Evolutionary conservation across 225 moss, liverwort and hornwort genomes (phyloP), one percentile per base, ranked within the genome.

Genomic region (Neckera pumila): DNA sequence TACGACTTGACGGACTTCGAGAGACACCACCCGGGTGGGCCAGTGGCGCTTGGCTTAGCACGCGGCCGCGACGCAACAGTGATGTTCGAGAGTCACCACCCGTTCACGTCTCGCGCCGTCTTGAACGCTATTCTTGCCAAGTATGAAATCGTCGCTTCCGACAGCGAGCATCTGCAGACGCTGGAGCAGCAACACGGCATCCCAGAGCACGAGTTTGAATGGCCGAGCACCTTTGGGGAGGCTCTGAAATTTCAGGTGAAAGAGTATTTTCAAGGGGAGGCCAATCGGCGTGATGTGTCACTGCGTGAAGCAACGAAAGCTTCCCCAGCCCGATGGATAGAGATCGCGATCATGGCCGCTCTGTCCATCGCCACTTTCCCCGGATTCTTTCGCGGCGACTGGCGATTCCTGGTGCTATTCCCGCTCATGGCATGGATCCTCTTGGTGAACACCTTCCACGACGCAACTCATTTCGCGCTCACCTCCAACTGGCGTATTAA

Each of bases 21-120:
- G 90, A 87, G 56, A 70, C 89, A 80, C 10, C 93, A 93, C 64
- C 93, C 93, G 14, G 90, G 91, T 4, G 91, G 93, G 4, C 80
- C 83, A 20, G 91, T 93, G 63, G 85, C 91, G 57, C 66, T 93
- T 13, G 89, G 93, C 10, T 45, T 93, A 45, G 93, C 91, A 38
- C 54, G 89, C 23, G 90, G 87, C 3, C 91, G 93, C 12, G 91
- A 93, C 26, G 67, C 93, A 15, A 91, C 83, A 12, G 89, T 93
- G 67, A 90, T 95, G 91, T 94, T 95, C 33, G 94, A 95, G 86
- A 95, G 95, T 61, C 95, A 95, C 34, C 95, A 95, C 82, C 92
- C 91, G 58, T 95, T 95, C 82, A 90, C 91, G 3, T 86, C 90
- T 28, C 92, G 92, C 9, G 85, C 67, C 6, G 81, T 92, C 18